Conservation (phyloP, 2,329 filamentous ascomycete genomes). For the Sordariomycetes sp. region DNA sequence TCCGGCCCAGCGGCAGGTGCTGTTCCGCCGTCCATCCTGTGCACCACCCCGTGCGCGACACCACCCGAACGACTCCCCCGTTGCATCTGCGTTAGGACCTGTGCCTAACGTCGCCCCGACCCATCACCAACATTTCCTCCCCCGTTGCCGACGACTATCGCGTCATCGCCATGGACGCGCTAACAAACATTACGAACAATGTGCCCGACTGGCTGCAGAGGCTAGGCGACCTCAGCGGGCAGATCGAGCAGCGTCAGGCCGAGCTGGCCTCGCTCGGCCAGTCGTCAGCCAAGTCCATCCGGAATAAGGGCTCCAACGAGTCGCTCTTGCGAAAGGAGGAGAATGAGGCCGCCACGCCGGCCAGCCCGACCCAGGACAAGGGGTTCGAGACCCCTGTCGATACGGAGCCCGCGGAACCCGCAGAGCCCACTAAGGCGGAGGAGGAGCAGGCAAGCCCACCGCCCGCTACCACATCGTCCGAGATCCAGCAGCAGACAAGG, state of each 20-base stretch:
- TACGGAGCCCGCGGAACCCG: neutral
- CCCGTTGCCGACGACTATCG: slow-evolving; percentile 11
- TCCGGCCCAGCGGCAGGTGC: neutral
- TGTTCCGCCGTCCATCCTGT: neutral
- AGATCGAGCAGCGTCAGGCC: slow-evolving; percentile 47
- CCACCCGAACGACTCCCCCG: neutral
- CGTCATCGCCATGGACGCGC: slow-evolving; percentile 37
- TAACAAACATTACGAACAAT: slow-evolving; percentile 38
- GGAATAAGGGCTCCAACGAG: slow-evolving; percentile 39
- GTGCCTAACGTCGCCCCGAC: slow-evolving; percentile 16
- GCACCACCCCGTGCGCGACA: neutral
- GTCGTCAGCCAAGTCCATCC: slow-evolving; percentile 23
- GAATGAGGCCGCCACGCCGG: slow-evolving; percentile 9
- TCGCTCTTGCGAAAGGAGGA: slow-evolving; percentile 37
- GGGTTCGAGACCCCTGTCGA: too few relatives aligned
- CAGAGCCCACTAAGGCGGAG: neutral
- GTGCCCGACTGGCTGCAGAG: slow-evolving; percentile 46
- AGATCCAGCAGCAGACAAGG: slow-evolving; percentile 25
- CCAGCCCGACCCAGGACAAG: slow-evolving; percentile 5
- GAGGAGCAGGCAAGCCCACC: neutral
- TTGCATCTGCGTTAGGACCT: slow-evolving; percentile 13
- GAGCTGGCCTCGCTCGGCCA: slow-evolving; percentile 38
- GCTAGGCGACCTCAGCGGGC: slow-evolving; percentile 44
- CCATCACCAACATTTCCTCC: neutral
- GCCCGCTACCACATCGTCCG: slow-evolving; percentile 12